Base-by-base conservation (phyloP, 2,329 filamentous ascomycete species). In the Paecilomyces variotii region DNA sequence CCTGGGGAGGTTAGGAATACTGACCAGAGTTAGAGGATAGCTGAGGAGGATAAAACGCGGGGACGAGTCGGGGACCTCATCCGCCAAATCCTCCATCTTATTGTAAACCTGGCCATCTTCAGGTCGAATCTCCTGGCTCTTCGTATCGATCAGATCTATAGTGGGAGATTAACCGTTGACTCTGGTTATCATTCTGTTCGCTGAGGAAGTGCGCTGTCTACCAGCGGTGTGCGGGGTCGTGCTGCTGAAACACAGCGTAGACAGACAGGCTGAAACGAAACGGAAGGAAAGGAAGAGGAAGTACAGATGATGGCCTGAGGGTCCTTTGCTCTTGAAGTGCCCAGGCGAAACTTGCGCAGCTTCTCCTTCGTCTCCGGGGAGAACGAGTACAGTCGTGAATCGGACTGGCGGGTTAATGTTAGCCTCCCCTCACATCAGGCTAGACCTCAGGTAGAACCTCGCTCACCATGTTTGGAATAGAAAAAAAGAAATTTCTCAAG, bases 241-340 rank as follows among this genome's bases (percentile, higher is more conserved):
- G 50, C 24, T 12, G n/a, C 35, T 30, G 26, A 56, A 11, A 30
- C 25, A 45, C 57, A 55, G 24, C 50, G 25, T 24, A 27, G 50
- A 28, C 50, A 10, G 50, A 26, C 24, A 14, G 50, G 24, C 35
- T 35, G 27, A 24, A 25, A 45, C 53, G 32, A 35, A 53, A 27
- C 53, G 11, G 14, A 25, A 53, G 45, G 45, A 52, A 27, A 52
- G 59, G 60, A 61, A 55, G 62, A 56, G 57, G 34, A 82, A 87
- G 76, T 89, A 97, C 94, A 97, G 67, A 99, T 96, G 62, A 95
- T 86, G 61, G 92, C 94, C 79, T 97, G 91, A 0, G 92, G 88
- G 53, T 88, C 86, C 72, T 88, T 93, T 56, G 91, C 87, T 64
- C 94, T 82, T 34, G 92, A 97, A 1, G 94, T 97, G 27, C 88